Conservation (phyloP, 441 rosid species). For the Cnidoscolus chayamansa region DNA sequence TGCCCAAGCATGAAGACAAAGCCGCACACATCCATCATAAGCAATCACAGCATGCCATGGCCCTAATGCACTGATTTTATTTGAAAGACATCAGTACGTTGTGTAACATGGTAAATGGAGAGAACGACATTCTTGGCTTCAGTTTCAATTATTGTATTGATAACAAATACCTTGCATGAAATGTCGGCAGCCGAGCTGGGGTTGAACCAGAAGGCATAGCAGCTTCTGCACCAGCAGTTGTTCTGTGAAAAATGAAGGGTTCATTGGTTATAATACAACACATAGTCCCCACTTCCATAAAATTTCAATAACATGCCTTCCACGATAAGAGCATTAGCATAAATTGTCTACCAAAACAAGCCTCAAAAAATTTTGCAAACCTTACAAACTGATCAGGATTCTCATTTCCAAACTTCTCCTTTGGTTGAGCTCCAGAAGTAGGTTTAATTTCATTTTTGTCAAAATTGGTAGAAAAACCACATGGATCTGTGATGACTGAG, state of each 20-base stretch:
- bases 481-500: constrained; percentile 22
- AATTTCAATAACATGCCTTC: background rate
- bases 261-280: constrained; percentile 6
- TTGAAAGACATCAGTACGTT: constrained; percentile 18
- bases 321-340: background rate
- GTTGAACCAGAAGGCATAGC: constrained; percentile 53
- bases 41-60: constrained; percentile 98
- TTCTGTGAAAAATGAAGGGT: constrained; percentile 35
- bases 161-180: constrained; percentile 77
- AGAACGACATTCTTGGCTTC: constrained; percentile 9
- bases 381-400: constrained; percentile 54
- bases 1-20: constrained; percentile 99
- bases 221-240: constrained; percentile 48
- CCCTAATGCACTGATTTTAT: constrained; percentile 69
- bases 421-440: constrained; percentile 31
- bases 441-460: constrained; percentile 28
- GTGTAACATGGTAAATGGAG: constrained; percentile 8
- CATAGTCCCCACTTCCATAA: background rate
- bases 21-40: constrained; percentile 94
- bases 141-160: constrained; percentile 3
- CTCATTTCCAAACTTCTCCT: constrained; percentile 39
- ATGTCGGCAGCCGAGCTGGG: constrained; percentile 78
- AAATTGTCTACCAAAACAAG: constrained; percentile 2
- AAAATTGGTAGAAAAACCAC: constrained; percentile 18
- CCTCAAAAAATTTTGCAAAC: constrained; percentile 34